phyloP scores from a whole-genome alignment of 495 filamentous ascomycete species.

The Tuber magnatum region DNA sequence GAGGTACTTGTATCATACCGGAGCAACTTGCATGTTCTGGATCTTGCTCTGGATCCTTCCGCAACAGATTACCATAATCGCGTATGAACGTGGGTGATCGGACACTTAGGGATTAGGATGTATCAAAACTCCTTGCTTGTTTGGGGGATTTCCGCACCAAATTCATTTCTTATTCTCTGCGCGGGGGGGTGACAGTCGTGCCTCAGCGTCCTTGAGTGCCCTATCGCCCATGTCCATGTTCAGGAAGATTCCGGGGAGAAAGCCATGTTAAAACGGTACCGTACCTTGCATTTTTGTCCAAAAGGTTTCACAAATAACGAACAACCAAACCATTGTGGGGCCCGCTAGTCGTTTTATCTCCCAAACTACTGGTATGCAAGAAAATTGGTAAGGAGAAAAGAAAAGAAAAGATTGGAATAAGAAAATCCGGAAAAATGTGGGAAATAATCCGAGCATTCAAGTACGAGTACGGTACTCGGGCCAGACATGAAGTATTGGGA shows the following conservation, averaged over 20 bases:
- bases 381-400: too few species aligned
- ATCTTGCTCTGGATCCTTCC: not conserved
- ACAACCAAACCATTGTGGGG: not conserved
- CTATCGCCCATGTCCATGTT: not conserved
- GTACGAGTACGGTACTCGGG: too few species aligned
- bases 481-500: too few species aligned
- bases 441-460: too few species aligned
- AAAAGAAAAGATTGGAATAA: too few species aligned
- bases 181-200: not conserved
- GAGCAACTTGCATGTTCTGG: not conserved
- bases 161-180: not conserved
- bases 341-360: not conserved
- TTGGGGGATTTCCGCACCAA: not conserved
- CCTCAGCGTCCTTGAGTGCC: not conserved
- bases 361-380: not conserved
- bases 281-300: not conserved
- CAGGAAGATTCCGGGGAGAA: not conserved
- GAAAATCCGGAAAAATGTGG: too few species aligned
- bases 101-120: not conserved
- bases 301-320: not conserved
- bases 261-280: not conserved
- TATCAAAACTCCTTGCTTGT: not conserved
- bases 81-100: not conserved
- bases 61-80: not conserved
- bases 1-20: too few species aligned